Base-by-base conservation (phyloP, 257 asterid genomes). In the Solanum corneliomulleri region DNA sequence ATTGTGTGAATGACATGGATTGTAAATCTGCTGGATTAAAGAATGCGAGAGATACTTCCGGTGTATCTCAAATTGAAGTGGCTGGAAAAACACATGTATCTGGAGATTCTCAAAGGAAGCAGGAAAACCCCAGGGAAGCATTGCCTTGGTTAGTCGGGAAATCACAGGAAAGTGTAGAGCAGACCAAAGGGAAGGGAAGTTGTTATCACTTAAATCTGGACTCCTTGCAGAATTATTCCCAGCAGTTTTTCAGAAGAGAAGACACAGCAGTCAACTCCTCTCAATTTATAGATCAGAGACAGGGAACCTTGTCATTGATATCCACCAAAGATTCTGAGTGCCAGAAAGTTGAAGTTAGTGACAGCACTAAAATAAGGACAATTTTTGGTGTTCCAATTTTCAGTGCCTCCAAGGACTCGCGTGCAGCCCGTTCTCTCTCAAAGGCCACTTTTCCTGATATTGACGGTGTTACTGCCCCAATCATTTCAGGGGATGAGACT, bases 191-290 rank as follows among this genome's bases (percentile, higher is more conserved):
- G 90, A 72, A 56, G 49, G 91, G 71, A 77, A 86, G 88, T 68
- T 89, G 92, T 37, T 90, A 91, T 88, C 92, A 93, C 76, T 92
- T 94, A 96, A 94, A 94, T 92, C 91, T 94, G 25, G 94, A 94
- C 81, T 93, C 95, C 18, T 88, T 95, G 93, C 95, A 93, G 89
- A 87, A 89, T 83, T 77, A 85, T 60, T 92, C 96, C 78, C 91
- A 87, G 80, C 90, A 86, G 31, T 95, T 92, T 81, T 94, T 95
- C 86, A 88, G 82, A 85, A 92, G 85, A 86, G 87, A 87, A 49
- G 93, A 88, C 87, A 62, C 14, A 3, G 45, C 91, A 9, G 76
- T 89, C 71, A 87, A 75, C 9, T 45, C 92, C 82, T 74, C 88
- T 42, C 91, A 44, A 64, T 68, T 47, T 64, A 82, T 81, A 75